Evolutionary conservation across 2,329 filamentous ascomycete genomes (phyloP).

Genomic region (Xylariaceae sp.): DNA sequence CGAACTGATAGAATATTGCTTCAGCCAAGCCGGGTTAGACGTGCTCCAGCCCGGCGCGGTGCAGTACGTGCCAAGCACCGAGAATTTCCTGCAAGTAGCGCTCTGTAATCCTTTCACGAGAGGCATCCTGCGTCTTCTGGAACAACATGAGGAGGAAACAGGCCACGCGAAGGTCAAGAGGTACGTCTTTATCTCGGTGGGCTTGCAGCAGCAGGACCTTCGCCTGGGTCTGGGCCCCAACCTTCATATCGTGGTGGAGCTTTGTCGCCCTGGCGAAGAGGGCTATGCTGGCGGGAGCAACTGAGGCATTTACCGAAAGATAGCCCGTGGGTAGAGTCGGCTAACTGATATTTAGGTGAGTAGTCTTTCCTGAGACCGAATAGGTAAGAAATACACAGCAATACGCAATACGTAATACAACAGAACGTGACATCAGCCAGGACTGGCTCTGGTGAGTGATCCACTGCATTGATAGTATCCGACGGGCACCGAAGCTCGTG

Average conservation of each 20-base stretch:
- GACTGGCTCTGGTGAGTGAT: neutral
- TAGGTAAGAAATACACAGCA: neutral
- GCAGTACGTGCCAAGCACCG: neutral
- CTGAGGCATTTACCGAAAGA: neutral
- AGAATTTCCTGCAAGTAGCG: neutral
- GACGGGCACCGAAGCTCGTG: neutral
- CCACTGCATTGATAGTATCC: neutral
- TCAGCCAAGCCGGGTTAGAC: neutral
- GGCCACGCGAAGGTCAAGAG: constrained; percentile 13
- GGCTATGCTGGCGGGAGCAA: neutral
- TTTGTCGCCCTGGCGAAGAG: constrained; percentile 11
- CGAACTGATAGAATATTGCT: neutral
- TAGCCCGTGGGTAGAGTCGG: too few species aligned
- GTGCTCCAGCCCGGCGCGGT: neutral
- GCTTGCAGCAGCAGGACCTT: neutral
- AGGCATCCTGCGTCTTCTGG: constrained; percentile 6
- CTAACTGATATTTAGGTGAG: neutral
- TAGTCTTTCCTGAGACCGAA: neutral
- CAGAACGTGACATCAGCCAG: too few species aligned
- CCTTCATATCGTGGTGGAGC: constrained; percentile 9
- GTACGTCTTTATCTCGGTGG: constrained; percentile 13
- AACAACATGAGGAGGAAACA: constrained; percentile 1
- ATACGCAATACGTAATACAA: neutral
- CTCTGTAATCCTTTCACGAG: constrained; percentile 12
- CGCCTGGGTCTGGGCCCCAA: neutral